These are phyloP conservation scores for Gymnopilus junonius DNA, from an alignment of 768 basidiomycete species.

Conservation along the genomic window DNA sequence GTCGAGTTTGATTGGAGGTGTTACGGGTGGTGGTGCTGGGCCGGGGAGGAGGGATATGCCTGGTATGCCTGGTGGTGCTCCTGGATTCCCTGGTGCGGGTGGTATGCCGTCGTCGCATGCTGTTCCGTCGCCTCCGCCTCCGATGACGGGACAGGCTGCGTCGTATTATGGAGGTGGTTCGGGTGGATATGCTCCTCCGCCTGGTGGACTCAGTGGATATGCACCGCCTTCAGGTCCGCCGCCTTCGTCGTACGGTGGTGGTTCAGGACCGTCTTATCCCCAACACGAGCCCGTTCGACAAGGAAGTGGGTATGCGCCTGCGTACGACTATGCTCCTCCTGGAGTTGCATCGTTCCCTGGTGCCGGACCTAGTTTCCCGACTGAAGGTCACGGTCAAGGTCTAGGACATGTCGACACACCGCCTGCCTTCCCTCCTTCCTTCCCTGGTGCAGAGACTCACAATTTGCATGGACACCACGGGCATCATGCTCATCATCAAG, in stretches of 20 bases:
- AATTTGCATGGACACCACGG: constrained; percentile 16
- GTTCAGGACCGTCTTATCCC: constrained; percentile 20
- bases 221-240: constrained; percentile 34
- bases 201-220: constrained; percentile 17
- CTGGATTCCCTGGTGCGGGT: constrained; percentile 22
- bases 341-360: constrained; percentile 24
- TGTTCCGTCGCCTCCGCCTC: constrained; percentile 15
- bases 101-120: constrained; percentile 2
- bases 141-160: constrained; percentile 20
- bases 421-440: constrained; percentile 28
- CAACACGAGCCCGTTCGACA: constrained; percentile 18
- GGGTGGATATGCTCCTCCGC: constrained; percentile 7
- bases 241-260: no score
- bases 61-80: constrained; percentile 25
- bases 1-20: constrained; percentile 42
- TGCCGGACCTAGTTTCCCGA: constrained; percentile 32
- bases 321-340: constrained; percentile 30
- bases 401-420: constrained; percentile 2
- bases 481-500: constrained; percentile 10
- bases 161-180: constrained; percentile 3
- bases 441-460: constrained; percentile 29
- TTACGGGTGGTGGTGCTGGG: constrained; percentile 25
- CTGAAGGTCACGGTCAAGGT: constrained; percentile 11
- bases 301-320: constrained; percentile 20
- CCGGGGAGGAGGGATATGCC: constrained; percentile 29